These are phyloP conservation scores for Dryadomyces quercivorus DNA, from an alignment of 2,329 filamentous ascomycete species.

Conservation along the genomic window DNA sequence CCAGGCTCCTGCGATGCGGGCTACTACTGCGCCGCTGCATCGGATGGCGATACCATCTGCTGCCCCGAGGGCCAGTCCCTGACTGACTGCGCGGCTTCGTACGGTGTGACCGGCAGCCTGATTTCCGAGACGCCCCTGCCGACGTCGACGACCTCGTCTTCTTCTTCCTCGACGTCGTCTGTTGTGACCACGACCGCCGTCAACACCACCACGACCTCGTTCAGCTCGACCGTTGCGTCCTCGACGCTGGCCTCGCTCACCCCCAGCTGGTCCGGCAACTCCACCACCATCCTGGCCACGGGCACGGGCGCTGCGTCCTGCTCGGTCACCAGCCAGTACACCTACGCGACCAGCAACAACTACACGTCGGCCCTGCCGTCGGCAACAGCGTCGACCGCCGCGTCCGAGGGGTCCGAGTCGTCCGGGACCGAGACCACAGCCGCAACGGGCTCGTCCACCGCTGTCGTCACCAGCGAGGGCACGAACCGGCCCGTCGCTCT, in stretches of 20 bases:
- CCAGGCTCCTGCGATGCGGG: conserved; percentile 48
- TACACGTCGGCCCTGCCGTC: conserved; percentile 9
- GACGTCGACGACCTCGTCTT: conserved; percentile 15
- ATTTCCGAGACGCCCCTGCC: conserved; percentile 25
- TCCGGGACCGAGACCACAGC: background rate
- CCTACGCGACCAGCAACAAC: conserved; percentile 6
- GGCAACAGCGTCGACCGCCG: conserved; percentile 4
- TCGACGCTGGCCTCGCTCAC: conserved; percentile 4
- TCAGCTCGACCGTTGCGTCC: conserved; percentile 9
- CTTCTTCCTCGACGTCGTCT: conserved; percentile 15
- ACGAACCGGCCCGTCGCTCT: conserved; percentile 19
- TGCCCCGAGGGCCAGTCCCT: conserved; percentile 45
- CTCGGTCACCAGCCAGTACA: conserved; percentile 4
- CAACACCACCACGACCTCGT: background rate
- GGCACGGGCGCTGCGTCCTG: conserved; percentile 8
- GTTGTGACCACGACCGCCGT: conserved; percentile 5
- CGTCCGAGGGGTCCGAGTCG: background rate
- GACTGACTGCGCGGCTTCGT: conserved; percentile 38
- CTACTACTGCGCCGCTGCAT: conserved; percentile 45
- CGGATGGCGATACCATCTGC: conserved; percentile 43
- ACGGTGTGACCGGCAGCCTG: conserved; percentile 35
- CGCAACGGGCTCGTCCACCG: conserved; percentile 1
- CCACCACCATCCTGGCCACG: conserved; percentile 8
- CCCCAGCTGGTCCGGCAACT: conserved; percentile 11
- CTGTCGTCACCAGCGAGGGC: conserved; percentile 19